Evolutionary conservation across 2,329 filamentous ascomycete species (phyloP), one percentile per base, ranked within the genome.

Genomic region (Chalaropsis ovoidea): DNA sequence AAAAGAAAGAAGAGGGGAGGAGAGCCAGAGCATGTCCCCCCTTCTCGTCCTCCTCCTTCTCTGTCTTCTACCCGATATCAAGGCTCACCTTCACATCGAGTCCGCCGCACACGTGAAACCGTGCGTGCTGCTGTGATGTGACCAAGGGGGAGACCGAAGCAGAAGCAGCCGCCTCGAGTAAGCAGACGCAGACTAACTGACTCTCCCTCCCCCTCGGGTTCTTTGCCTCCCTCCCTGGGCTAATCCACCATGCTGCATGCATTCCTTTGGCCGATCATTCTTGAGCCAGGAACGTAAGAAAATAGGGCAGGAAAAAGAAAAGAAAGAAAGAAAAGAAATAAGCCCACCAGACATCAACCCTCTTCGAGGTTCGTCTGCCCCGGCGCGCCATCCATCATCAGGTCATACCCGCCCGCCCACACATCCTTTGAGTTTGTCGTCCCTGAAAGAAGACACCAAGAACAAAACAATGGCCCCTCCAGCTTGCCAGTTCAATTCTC

Each of bases 221-320:
- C 45, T 19, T 49, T 56, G 22, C 52, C 15, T 3, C 52, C 52
- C 31, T 58, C 24, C 1, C 31, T 19, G 17, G 31, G 24, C 11
- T 4, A 13, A 10, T 43, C 13, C 3, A 8, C 43, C 35, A 47
- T 47, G 24, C 24, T 31, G 24, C 27, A 39, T 58, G 27, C 52
- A 58, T 58, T 58, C 52, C 52, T 58, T 58, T 31, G 52, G 52
- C 13, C 15, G 52, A 58, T 58, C 52, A 56, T 35, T 58, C 31
- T 7, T 35, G 24, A 24, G 17, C 13, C 52, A 58, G 52, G 52
- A 58, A 58, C 52, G 24, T 58, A 58, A 58, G 52, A 58, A 58
- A 58, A 35, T 58, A 58, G 52, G 24, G 27, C 52, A 2, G 2
- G 17, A 3, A n/a, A 27, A 39, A 35, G 35, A 58, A 35, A 22